A percentile compares a stretch with the other conserved stretches of the same genome.
Conservation (phyloP, 1,284 basidiomycete genomes). For the Leccinum solheimii region DNA sequence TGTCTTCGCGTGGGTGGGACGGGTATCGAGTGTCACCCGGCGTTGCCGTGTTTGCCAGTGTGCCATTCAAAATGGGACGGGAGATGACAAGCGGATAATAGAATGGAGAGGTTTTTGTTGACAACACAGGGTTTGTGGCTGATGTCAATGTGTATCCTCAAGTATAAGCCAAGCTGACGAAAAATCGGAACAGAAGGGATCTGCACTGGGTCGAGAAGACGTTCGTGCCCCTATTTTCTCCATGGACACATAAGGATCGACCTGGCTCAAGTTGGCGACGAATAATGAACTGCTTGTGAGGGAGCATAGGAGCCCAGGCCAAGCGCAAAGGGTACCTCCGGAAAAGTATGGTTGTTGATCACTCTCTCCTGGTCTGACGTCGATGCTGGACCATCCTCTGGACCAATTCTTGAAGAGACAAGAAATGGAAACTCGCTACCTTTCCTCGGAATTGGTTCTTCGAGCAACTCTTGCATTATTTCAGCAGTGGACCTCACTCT, state of each 20-base stretch:
- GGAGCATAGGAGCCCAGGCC: too few species aligned
- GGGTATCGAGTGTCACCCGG: neutral
- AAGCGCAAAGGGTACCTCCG: too few species aligned
- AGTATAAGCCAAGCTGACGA: too few species aligned
- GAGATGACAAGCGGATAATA: too few species aligned
- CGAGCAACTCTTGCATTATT: neutral
- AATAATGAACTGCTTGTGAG: too few species aligned
- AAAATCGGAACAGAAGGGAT: too few species aligned
- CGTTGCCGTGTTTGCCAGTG: slow-evolving; percentile 8
- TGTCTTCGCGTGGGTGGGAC: too few species aligned
- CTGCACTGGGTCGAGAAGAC: too few species aligned
- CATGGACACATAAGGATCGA: too few species aligned
- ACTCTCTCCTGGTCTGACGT: neutral
- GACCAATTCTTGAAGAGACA: neutral
- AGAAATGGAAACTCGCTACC: neutral
- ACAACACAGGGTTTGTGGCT: slow-evolving; percentile 13
- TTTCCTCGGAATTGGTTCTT: neutral
- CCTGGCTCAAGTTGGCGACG: too few species aligned
- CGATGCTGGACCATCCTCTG: neutral
- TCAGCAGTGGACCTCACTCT: neutral
- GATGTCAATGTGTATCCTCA: neutral
- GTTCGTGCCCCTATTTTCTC: too few species aligned
- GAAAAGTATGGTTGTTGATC: too few species aligned
- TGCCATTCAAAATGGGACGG: slow-evolving; percentile 11
- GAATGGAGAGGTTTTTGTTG: slow-evolving; percentile 15